A percentile compares a stretch with the other conserved stretches of the same genome.
These are phyloP conservation scores for Penicillium diatomitis DNA, from an alignment of 495 filamentous ascomycete genomes.

Conservation along the genomic window DNA sequence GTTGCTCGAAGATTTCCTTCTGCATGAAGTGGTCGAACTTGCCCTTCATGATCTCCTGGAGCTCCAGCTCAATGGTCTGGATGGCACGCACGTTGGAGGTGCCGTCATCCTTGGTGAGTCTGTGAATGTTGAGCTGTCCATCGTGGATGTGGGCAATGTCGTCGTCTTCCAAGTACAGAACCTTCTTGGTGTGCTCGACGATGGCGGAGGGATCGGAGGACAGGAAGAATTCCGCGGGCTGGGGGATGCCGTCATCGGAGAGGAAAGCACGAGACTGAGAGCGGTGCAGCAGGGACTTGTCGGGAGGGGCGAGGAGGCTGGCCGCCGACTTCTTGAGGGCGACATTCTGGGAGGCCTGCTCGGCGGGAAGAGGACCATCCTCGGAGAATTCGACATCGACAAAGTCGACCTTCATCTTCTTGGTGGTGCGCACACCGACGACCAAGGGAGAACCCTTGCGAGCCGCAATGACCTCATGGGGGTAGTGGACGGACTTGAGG, in stretches of 20 bases:
- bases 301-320: constrained; percentile 74
- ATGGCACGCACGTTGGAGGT: constrained; percentile 94
- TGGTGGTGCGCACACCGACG: constrained; percentile 87
- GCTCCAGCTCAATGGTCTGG: constrained; percentile 94
- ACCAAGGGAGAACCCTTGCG: constrained; percentile 96
- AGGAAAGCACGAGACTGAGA: constrained; percentile 98
- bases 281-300: constrained; percentile 95
- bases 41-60: constrained; percentile 99
- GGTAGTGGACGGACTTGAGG: constrained; percentile 96
- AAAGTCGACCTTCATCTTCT: constrained; percentile 99
- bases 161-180: constrained; percentile 97
- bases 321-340: constrained; percentile 85
- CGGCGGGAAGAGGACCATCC: constrained; percentile 77
- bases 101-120: constrained; percentile 91
- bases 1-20: constrained; percentile 99
- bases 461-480: constrained; percentile 94
- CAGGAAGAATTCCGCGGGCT: constrained; percentile 98
- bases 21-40: constrained; percentile 99
- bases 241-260: constrained; percentile 92
- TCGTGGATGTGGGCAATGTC: constrained; percentile 99
- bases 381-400: constrained; percentile 96
- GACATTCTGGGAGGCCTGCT: constrained; percentile 92
- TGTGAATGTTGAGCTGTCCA: constrained; percentile 96
- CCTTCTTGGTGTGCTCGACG: constrained; percentile 99
- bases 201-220: constrained; percentile 97